Evolutionary conservation across 176 grass and related monocot genomes (phyloP).

Genomic region (Panicum miliaceum): DNA sequence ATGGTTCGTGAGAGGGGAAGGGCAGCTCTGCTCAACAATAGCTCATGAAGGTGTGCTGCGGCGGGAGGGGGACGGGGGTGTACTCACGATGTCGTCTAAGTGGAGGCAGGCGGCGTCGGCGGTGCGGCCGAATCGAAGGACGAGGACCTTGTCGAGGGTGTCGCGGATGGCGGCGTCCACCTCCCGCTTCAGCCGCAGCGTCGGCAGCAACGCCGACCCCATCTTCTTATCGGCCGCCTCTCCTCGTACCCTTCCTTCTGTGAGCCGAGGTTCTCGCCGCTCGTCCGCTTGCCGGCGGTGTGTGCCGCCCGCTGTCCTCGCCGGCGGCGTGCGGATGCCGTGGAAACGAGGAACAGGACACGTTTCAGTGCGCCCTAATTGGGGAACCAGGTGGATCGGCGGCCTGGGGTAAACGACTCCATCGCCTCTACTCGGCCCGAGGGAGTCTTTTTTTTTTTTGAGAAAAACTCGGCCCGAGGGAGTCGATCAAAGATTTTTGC

Average conservation of each 20-base stretch:
- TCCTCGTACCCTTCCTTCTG: not conserved
- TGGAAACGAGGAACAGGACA: too few relatives aligned
- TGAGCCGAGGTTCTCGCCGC: not conserved
- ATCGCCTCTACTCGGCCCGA: too few relatives aligned
- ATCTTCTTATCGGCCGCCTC: slow-evolving; percentile 38
- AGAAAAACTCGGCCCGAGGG: too few relatives aligned
- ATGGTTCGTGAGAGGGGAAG: not conserved
- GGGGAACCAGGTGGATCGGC: too few relatives aligned
- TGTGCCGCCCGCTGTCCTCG: not conserved
- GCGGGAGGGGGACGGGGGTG: not conserved
- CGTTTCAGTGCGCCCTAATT: too few relatives aligned
- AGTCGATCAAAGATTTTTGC: too few relatives aligned
- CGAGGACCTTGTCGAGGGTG: slow-evolving; percentile 83
- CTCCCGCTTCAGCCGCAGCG: slow-evolving; percentile 68
- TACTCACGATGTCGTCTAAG: slow-evolving; percentile 71
- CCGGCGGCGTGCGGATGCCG: not conserved
- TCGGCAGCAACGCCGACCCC: slow-evolving; percentile 58
- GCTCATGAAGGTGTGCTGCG: not conserved
- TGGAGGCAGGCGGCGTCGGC: slow-evolving; percentile 72
- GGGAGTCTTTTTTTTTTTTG: too few relatives aligned
- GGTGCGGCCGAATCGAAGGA: slow-evolving; percentile 79
- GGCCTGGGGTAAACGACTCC: too few relatives aligned
- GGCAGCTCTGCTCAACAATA: not conserved
- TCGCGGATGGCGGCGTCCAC: slow-evolving; percentile 68
- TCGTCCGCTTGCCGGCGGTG: not conserved